These are phyloP conservation scores for Polysphondylium violaceum DNA, from an alignment of 78 protist species.

Conservation along the genomic window DNA sequence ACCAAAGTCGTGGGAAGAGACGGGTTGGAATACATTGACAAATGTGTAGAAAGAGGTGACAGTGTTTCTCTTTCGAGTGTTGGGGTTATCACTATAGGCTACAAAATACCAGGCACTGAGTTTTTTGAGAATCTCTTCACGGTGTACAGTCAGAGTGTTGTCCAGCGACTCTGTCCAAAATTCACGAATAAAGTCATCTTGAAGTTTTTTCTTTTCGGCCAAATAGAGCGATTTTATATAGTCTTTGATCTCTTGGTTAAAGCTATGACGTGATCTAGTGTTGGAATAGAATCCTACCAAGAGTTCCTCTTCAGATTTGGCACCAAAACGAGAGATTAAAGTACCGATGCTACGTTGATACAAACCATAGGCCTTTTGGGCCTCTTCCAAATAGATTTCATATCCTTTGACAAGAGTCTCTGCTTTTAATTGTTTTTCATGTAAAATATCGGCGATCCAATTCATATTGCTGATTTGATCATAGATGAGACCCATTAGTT, in stretches of 20 bases:
- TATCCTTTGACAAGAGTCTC: neutral
- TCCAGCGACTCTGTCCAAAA: neutral
- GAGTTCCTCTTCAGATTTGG: neutral
- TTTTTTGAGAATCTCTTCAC: neutral
- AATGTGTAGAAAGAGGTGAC: no score
- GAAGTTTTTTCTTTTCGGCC: neutral
- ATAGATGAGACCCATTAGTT: conserved; percentile 9
- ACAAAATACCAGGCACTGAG: neutral
- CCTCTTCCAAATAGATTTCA: neutral
- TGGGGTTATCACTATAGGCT: neutral
- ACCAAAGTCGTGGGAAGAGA: no score
- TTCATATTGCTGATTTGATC: conserved; percentile 1
- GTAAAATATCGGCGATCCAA: conserved; percentile 10
- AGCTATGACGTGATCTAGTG: neutral
- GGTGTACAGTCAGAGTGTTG: neutral
- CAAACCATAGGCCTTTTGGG: neutral
- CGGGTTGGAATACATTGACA: no score
- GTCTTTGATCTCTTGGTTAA: neutral
- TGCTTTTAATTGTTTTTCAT: neutral
- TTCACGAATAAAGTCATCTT: neutral
- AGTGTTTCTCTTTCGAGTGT: no score
- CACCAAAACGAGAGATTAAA: neutral
- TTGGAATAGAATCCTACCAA: neutral
- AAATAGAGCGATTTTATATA: neutral
- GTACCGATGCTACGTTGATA: neutral